These are phyloP conservation scores for Withania somnifera DNA, from an alignment of 305 asterid species.

Conservation along the genomic window DNA sequence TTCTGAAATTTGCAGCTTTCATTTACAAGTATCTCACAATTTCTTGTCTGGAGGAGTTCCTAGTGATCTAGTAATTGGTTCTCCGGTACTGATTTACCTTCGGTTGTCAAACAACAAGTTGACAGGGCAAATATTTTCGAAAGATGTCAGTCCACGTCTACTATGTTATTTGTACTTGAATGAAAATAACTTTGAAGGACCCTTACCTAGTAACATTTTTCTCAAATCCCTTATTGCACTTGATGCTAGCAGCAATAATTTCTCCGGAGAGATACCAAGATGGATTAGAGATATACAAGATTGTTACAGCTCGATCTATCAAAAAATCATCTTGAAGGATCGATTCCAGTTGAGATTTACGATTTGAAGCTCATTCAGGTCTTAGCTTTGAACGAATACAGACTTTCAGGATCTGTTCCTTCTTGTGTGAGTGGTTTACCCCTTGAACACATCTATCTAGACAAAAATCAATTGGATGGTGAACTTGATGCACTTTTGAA, in stretches of 20 bases:
- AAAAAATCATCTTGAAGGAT: background rate
- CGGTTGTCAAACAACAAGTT: background rate
- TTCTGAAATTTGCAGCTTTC: background rate
- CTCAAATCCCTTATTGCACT: background rate
- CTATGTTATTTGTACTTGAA: background rate
- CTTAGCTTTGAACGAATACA: background rate
- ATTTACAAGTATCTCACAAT: background rate
- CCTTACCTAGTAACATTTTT: background rate
- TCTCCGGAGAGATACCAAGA: background rate
- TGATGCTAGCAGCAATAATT: background rate
- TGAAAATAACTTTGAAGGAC: background rate
- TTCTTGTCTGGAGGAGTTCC: background rate
- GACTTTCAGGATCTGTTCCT: background rate
- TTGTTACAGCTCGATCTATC: background rate
- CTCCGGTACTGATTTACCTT: background rate
- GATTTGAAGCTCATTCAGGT: background rate
- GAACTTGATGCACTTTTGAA: background rate
- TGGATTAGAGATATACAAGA: background rate
- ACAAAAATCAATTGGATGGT: conserved; percentile 1
- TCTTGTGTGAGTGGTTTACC: background rate
- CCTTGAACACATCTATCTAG: background rate
- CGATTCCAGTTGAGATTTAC: background rate
- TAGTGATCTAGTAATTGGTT: background rate
- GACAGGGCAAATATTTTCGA: background rate
- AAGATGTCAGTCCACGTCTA: background rate